Evolutionary conservation across 2,329 filamentous ascomycete genomes (phyloP).

Genomic region (Phialemoniopsis sp.): DNA sequence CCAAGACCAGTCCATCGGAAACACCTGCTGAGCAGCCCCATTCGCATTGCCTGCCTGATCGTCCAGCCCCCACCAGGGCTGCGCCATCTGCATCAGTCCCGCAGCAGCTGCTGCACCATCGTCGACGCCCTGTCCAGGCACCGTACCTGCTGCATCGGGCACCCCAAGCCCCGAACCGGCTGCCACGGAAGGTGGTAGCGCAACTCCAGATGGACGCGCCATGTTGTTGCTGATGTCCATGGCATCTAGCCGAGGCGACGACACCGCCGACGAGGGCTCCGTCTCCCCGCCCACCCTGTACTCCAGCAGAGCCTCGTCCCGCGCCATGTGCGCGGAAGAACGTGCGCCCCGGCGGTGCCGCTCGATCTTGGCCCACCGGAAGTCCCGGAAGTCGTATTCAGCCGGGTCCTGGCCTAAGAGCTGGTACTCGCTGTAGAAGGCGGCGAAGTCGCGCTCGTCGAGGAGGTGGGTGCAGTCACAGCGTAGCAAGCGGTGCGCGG

Average conservation of each 20-base stretch:
- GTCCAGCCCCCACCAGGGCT: too few species aligned
- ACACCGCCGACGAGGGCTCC: constrained; percentile 1
- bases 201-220: too few species aligned
- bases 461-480: constrained; percentile 4
- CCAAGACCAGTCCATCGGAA: too few species aligned
- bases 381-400: constrained; percentile 15
- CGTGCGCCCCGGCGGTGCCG: constrained; percentile 8
- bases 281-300: constrained; percentile 5
- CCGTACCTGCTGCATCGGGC: too few species aligned
- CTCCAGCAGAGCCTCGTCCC: constrained; percentile 8
- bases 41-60: too few species aligned
- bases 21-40: too few species aligned
- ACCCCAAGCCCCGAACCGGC: too few species aligned
- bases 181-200: too few species aligned
- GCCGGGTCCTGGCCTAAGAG: constrained; percentile 11
- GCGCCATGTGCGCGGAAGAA: background rate
- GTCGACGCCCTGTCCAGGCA: too few species aligned
- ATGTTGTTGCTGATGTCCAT: background rate
- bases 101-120: too few species aligned
- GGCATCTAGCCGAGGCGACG: constrained; percentile 6
- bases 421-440: constrained; percentile 9
- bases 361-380: constrained; percentile 12
- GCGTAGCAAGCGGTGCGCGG: constrained; percentile 7
- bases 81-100: too few species aligned
- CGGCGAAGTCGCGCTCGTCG: constrained; percentile 4